phyloP scores from a whole-genome alignment of 1,284 basidiomycete species.

The Xerocomus nothofagi region DNA sequence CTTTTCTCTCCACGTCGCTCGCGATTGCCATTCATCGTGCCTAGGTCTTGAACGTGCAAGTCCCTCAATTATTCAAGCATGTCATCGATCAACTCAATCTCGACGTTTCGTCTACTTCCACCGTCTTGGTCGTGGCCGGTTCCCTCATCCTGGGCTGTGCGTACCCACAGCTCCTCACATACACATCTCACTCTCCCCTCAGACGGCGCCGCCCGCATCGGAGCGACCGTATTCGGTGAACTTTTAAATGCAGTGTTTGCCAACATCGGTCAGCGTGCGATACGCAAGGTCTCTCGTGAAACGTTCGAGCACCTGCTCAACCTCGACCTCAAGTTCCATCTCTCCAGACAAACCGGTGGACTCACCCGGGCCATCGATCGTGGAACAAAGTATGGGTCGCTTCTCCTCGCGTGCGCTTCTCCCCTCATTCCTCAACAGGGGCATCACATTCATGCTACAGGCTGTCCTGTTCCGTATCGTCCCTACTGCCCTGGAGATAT shows the following conservation, averaged over 20 bases:
- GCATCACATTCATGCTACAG: constrained; percentile 93
- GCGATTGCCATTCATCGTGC: background rate
- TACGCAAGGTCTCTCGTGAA: constrained; percentile 89
- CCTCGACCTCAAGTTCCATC: constrained; percentile 91
- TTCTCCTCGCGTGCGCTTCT: background rate
- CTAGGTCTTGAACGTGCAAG: constrained; percentile 92
- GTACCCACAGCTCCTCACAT: constrained; percentile 33
- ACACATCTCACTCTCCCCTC: constrained; percentile 13
- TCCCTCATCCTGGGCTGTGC: constrained; percentile 88
- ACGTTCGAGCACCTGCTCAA: constrained; percentile 93
- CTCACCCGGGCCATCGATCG: constrained; percentile 95
- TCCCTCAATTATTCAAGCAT: constrained; percentile 92
- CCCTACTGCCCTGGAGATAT: constrained; percentile 94
- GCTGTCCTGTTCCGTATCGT: constrained; percentile 95
- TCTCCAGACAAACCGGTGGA: constrained; percentile 93
- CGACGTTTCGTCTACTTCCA: constrained; percentile 73
- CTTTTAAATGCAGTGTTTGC: constrained; percentile 96
- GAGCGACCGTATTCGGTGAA: constrained; percentile 89
- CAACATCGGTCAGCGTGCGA: constrained; percentile 91
- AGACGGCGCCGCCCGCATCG: constrained; percentile 92
- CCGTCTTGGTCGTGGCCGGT: constrained; percentile 91
- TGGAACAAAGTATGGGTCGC: constrained; percentile 78
- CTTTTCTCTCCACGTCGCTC: constrained; percentile 12
- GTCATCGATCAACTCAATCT: constrained; percentile 91
- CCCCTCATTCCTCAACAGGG: constrained; percentile 51